phyloP scores from a whole-genome alignment of 495 filamentous ascomycete genomes.

The Barbatosphaeria neglecta region DNA sequence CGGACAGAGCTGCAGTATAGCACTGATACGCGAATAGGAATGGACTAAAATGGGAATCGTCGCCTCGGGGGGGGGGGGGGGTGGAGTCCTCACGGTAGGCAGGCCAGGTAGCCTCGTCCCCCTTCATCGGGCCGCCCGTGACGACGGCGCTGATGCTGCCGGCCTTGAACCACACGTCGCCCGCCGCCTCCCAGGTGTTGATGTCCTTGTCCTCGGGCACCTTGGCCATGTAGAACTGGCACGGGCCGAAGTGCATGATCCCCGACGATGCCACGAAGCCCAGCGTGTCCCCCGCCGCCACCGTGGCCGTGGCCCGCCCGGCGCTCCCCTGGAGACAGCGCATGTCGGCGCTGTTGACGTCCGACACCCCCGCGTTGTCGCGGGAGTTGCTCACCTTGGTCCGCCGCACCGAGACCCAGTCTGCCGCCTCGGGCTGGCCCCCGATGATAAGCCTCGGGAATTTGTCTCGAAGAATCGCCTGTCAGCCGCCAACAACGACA shows the following conservation, averaged over 20 bases:
- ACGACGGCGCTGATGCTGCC: constrained; percentile 16
- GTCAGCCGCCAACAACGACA: not conserved
- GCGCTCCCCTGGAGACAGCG: constrained; percentile 26
- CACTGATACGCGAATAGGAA: too few species aligned
- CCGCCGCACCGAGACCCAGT: constrained; percentile 30
- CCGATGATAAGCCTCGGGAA: constrained; percentile 22
- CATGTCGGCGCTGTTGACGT: constrained; percentile 26
- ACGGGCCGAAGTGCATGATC: constrained; percentile 31
- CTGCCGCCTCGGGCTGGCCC: constrained; percentile 16
- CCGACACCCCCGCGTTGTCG: constrained; percentile 26
- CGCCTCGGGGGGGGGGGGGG: not conserved
- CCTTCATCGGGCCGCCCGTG: constrained; percentile 5
- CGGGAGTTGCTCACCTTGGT: constrained; percentile 30
- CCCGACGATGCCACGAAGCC: constrained; percentile 26
- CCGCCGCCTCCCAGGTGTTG: constrained; percentile 28
- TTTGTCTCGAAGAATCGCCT: constrained; percentile 10
- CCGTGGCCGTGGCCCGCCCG: constrained; percentile 14
- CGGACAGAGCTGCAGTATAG: too few species aligned
- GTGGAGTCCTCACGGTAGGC: constrained; percentile 12
- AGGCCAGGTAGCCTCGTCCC: constrained; percentile 16
- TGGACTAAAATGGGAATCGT: too few species aligned
- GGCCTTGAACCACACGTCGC: constrained; percentile 38
- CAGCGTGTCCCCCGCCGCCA: constrained; percentile 24
- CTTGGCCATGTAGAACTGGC: constrained; percentile 36
- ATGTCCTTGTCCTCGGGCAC: constrained; percentile 21